Conservation (phyloP, 495 filamentous ascomycete species). For the Tuber umbilicatum region DNA sequence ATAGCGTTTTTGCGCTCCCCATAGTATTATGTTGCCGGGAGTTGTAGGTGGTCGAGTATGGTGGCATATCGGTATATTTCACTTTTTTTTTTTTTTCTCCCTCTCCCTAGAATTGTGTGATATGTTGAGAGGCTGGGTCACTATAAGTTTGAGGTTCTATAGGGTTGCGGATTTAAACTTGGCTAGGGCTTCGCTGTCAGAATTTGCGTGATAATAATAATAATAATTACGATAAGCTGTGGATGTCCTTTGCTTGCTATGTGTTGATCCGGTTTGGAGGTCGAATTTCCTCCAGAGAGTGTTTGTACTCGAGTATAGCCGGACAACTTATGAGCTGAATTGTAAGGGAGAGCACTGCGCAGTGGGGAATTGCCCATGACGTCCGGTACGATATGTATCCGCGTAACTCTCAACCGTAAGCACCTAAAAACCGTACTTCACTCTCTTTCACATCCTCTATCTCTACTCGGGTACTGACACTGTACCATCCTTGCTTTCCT, state of each 20-base stretch:
- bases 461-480: too few species aligned
- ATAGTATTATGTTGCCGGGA: constrained; percentile 1
- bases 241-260: background rate
- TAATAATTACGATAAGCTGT: background rate
- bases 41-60: background rate
- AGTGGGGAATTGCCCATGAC: background rate
- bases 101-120: background rate
- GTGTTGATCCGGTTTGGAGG: background rate
- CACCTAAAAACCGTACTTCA: background rate
- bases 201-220: background rate
- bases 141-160: background rate
- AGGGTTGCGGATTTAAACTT: background rate
- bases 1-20: background rate
- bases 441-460: background rate
- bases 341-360: background rate
- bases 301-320: too few species aligned
- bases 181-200: background rate
- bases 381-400: background rate
- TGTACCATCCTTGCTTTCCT: background rate
- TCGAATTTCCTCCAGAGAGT: background rate
- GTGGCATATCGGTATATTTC: background rate
- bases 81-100: background rate
- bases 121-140: background rate
- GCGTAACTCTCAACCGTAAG: background rate
- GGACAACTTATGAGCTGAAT: background rate